A percentile compares a stretch with the other conserved stretches of the same genome.
phyloP scores from a whole-genome alignment of 1,284 basidiomycete species.

The Xerocomus alliaceus region DNA sequence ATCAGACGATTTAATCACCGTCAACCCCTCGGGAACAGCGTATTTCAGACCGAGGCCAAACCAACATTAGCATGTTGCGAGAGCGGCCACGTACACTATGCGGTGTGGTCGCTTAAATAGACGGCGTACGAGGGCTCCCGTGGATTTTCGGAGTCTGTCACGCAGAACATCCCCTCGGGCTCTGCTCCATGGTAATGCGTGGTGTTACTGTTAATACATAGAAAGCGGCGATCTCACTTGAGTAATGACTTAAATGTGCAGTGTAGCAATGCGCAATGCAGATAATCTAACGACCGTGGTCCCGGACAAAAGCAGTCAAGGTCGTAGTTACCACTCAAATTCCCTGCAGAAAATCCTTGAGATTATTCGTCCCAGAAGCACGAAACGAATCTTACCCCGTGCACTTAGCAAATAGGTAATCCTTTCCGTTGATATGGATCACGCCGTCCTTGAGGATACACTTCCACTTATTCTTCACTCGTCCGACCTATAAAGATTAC shows the following conservation, averaged over 20 bases:
- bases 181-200: constrained; percentile 10
- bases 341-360: constrained; percentile 33
- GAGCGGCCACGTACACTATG: not conserved
- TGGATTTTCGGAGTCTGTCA: not conserved
- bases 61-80: not conserved
- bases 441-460: constrained; percentile 99
- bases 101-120: not conserved
- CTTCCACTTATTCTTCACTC: constrained; percentile 99
- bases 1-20: constrained; percentile 23
- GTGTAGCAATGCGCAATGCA: constrained; percentile 27
- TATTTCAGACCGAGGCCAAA: constrained; percentile 1
- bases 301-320: constrained; percentile 7
- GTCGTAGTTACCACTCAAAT: constrained; percentile 46
- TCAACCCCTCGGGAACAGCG: constrained; percentile 1
- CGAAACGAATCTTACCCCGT: constrained; percentile 64
- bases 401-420: constrained; percentile 98
- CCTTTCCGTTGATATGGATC: constrained; percentile 95
- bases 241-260: constrained; percentile 35
- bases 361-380: not conserved
- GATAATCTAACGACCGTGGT: constrained; percentile 27
- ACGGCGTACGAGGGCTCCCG: not conserved
- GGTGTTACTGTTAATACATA: constrained; percentile 35
- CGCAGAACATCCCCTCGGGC: not conserved
- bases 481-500: constrained; percentile 75
- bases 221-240: constrained; percentile 20